Evolutionary conservation across 306 rosid genomes (phyloP).

Genomic region (Cercis canadensis): DNA sequence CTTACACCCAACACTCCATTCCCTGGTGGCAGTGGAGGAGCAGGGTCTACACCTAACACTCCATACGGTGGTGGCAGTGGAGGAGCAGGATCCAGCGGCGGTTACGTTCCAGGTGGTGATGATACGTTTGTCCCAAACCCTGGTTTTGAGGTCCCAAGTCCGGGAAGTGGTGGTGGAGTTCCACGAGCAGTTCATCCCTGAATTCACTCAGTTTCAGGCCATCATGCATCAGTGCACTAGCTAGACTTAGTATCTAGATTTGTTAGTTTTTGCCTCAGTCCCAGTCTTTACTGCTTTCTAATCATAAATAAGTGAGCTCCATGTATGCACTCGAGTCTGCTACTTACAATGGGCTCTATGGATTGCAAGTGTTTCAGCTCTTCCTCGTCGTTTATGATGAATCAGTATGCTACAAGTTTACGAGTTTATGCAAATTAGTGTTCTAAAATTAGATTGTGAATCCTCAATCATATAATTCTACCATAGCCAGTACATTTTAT

Average conservation of each 20-base stretch:
- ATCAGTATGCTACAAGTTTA: slow-evolving; percentile 12
- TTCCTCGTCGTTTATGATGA: slow-evolving; percentile 24
- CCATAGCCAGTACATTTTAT: neutral
- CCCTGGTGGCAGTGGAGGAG: slow-evolving; percentile 33
- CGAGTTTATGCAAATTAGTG: no score
- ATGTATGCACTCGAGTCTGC: slow-evolving; percentile 26
- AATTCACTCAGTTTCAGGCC: slow-evolving; percentile 21
- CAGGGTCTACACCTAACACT: slow-evolving; percentile 20
- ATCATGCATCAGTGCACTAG: slow-evolving; percentile 24
- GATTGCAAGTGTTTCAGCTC: neutral
- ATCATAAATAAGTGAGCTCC: slow-evolving; percentile 36
- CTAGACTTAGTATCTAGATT: slow-evolving; percentile 22
- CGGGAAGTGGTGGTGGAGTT: slow-evolving; percentile 51
- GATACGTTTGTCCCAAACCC: slow-evolving; percentile 77
- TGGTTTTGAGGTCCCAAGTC: slow-evolving; percentile 68
- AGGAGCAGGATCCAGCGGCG: slow-evolving; percentile 12
- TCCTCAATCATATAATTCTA: slow-evolving; percentile 5
- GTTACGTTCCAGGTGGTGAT: slow-evolving; percentile 74
- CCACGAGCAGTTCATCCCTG: slow-evolving; percentile 48
- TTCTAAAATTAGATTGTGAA: slow-evolving; percentile 8
- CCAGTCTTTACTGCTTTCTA: slow-evolving; percentile 7
- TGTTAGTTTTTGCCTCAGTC: slow-evolving; percentile 8
- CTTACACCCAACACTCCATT: slow-evolving; percentile 36
- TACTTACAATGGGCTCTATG: slow-evolving; percentile 17
- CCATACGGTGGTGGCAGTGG: slow-evolving; percentile 40